Conservation (phyloP, 805 yeast species). For the Saturnispora sekii region DNA sequence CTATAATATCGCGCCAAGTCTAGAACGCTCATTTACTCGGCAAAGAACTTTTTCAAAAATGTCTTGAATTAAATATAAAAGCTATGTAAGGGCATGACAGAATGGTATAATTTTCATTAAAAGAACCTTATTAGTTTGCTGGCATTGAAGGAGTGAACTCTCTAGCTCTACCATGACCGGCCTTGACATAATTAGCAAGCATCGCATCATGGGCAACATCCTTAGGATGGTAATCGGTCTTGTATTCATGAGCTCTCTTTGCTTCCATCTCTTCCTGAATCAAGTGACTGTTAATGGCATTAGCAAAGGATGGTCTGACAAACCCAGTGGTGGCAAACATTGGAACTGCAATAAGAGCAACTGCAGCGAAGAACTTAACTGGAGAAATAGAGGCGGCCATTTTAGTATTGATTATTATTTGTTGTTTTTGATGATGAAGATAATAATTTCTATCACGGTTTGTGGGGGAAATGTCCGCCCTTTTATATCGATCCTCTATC, state of each 20-base stretch:
- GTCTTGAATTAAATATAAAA: too few relatives aligned
- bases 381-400: slow-evolving; percentile 18
- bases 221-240: slow-evolving; percentile 20
- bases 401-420: neutral
- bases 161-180: slow-evolving; percentile 25
- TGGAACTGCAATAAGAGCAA: slow-evolving; percentile 24
- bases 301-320: slow-evolving; percentile 29
- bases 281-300: slow-evolving; percentile 26
- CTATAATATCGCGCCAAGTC: too few relatives aligned
- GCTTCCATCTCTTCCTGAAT: slow-evolving; percentile 26
- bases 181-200: slow-evolving; percentile 19
- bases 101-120: slow-evolving; percentile 1
- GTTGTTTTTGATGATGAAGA: neutral
- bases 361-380: slow-evolving; percentile 21
- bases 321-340: slow-evolving; percentile 17
- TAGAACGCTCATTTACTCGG: too few relatives aligned
- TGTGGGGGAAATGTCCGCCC: neutral
- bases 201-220: slow-evolving; percentile 19
- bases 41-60: too few relatives aligned
- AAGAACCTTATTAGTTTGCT: neutral
- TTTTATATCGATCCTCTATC: neutral
- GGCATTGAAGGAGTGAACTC: slow-evolving; percentile 13
- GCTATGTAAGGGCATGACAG: neutral
- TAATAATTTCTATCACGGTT: neutral
- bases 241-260: slow-evolving; percentile 19